Conservation (phyloP, 1,284 basidiomycete species). For the Papiliotrema flavescens region DNA sequence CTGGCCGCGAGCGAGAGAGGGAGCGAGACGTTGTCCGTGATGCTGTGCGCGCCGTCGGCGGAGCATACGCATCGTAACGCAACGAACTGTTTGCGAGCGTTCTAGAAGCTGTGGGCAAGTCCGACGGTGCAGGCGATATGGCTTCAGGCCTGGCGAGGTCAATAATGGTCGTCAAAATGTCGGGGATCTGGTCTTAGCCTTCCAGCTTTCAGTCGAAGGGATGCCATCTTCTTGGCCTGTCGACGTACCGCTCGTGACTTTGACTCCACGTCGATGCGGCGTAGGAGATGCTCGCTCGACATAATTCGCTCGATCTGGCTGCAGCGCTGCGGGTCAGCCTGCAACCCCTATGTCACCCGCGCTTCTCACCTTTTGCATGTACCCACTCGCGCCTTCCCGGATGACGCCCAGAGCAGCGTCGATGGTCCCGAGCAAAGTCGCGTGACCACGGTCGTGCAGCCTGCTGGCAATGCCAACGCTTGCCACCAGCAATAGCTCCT, state of each 20-base stretch:
- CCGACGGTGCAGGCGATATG: neutral
- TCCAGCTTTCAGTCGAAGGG: neutral
- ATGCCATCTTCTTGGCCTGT: no score
- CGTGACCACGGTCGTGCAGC: neutral
- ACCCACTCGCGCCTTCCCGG: constrained; percentile 4
- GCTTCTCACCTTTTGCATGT: neutral
- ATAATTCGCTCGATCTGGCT: constrained; percentile 14
- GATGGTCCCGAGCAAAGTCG: neutral
- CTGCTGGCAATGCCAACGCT: constrained; percentile 12
- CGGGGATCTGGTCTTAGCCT: constrained; percentile 15
- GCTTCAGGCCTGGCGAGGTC: constrained; percentile 1
- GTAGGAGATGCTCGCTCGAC: constrained; percentile 4
- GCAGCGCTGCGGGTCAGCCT: constrained; percentile 15
- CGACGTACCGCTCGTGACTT: constrained; percentile 15
- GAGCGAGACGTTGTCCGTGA: neutral
- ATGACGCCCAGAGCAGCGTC: neutral
- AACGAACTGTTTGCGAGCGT: constrained; percentile 5
- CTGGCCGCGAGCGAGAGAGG: neutral
- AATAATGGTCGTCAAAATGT: constrained; percentile 22
- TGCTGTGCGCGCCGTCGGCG: neutral
- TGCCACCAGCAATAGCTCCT: constrained; percentile 26
- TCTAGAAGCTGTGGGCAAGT: neutral
- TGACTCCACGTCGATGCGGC: constrained; percentile 5
- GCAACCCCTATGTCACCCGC: neutral
- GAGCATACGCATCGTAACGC: constrained; percentile 24